Evolutionary conservation across 208 protist genomes (phyloP), one percentile per base, ranked within the genome.

Genomic region (Trypanosoma platydactyli): DNA sequence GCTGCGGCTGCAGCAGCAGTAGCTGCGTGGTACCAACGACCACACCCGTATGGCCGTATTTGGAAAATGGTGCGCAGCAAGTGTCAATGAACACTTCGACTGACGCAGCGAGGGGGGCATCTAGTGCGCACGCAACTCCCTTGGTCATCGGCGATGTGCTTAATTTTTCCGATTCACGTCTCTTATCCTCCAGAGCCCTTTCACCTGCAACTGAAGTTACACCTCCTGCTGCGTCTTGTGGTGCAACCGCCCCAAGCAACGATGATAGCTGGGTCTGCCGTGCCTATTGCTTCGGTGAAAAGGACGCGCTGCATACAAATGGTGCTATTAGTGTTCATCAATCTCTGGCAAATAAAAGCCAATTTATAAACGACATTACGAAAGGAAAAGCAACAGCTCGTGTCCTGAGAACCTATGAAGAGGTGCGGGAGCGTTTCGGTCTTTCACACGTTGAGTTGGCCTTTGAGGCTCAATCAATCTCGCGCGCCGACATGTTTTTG

Each of bases 261-360:
- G 79, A 72, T 30, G 88, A 84, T 12, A 79, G 79, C 1, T 95
- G 89, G 87, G 87, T 95, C 22, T 95, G 89, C 67, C 84, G 84
- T 3, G 84, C 87, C 25, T 84, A 89, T 65, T 82, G 80, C 49
- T 87, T 87, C 64, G 83, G 79, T 49, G 84, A 89, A 27, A 76
- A 81, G 30, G 83, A 95, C 52, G 75, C 80, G 18, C 60, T 64
- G 24, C 75, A 91, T 68, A 70, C 81, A 40, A 89, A 74, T 76
- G 86, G 86, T 25, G 89, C 86, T 25, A 88, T 95, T 66, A 95
- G 89, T 68, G 84, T 95, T 2, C 79, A 79, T 57, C 81, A 89
- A 42, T 71, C 78, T 6, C 77, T 93, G 57, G 84, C 77, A n/a
- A 69, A 68, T 11, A 75, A 80, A 53, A 89, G 81, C 53, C 52